Evolutionary conservation across 2,329 filamentous ascomycete genomes (phyloP), one percentile per base, ranked within the genome.

Genomic region (Penicillium italicum): DNA sequence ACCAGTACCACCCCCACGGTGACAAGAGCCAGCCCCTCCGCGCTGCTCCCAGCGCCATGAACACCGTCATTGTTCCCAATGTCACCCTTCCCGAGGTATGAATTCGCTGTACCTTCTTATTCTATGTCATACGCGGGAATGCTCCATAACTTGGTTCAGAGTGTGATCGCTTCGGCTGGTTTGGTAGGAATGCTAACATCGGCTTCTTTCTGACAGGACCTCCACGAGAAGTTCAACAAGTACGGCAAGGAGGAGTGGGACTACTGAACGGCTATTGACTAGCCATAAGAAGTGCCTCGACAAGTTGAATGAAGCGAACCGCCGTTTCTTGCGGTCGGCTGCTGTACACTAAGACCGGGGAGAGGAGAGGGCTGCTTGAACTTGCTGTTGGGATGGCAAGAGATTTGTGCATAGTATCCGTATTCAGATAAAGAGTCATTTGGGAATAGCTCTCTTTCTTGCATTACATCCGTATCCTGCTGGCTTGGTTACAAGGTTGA

Each of bases 171-270:
- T 5, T 51, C 31, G 40, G 9, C 11, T 46, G 28, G 38, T 26
- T 51, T 28, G 31, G 34, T 26, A 37, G 24, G 22, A 16, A 50
- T 48, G 42, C 53, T 62, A 44, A 59, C 59, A 50, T 31, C 20
- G 31, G 37, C 31, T 50, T 37, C 42, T 31, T 56, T n/a, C 20
- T 41, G 46, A 55, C 69, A 95, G 90, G 83, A 88, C 70, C 85
- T 97, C 63, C 94, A 99, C 80, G 94, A 99, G 68, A 89, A 88
- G 80, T 97, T 88, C 86, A 99, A 99, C 89, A 99, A 99, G 84
- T 97, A 90, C 86, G 94, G 94, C 77, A 97, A 97, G 86, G 94
- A 97, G 66, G 92, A 91, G 67, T 97, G 69, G 62, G 72, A 74
- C 63, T 74, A 73, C 64, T 74, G 69, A 58, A 65, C 57, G 51